Conservation (phyloP, 2,329 filamentous ascomycete genomes). For the Falciphora oryzae region DNA sequence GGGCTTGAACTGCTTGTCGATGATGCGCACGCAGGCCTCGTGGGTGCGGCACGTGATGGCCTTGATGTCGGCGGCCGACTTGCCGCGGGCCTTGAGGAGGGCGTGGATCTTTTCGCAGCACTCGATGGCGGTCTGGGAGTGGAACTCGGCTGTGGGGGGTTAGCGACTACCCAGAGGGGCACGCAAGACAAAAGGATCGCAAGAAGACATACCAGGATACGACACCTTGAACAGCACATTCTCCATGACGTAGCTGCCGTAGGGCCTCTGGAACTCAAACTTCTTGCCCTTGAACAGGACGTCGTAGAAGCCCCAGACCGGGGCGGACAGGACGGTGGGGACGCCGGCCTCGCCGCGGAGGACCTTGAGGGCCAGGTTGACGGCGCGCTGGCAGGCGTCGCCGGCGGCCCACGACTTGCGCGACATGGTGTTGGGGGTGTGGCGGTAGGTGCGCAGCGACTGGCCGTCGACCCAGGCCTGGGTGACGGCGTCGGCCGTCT, state of each 20-base stretch:
- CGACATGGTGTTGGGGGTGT: slow-evolving; percentile 99
- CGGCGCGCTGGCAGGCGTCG: slow-evolving; percentile 93
- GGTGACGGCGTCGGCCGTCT: slow-evolving; percentile 92
- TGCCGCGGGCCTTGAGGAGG: slow-evolving; percentile 76
- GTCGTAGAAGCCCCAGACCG: slow-evolving; percentile 97
- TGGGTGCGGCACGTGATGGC: slow-evolving; percentile 90
- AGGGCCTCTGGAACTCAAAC: slow-evolving; percentile 93
- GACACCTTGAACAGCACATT: slow-evolving; percentile 99
- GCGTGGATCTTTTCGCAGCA: slow-evolving; percentile 83
- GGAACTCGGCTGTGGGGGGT: slow-evolving; percentile 77
- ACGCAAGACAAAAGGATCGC: no score
- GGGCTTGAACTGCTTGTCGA: slow-evolving; percentile 99
- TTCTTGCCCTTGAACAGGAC: slow-evolving; percentile 94
- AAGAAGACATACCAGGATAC: slow-evolving; percentile 66
- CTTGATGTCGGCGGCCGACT: slow-evolving; percentile 92
- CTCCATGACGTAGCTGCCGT: slow-evolving; percentile 99
- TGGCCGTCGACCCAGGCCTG: slow-evolving; percentile 98
- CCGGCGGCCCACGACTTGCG: slow-evolving; percentile 98
- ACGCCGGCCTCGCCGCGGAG: slow-evolving; percentile 86
- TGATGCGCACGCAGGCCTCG: slow-evolving; percentile 97
- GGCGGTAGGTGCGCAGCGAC: slow-evolving; percentile 91
- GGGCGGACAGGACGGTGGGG: slow-evolving; percentile 86
- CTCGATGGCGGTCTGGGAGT: slow-evolving; percentile 97
- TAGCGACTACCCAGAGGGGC: no score
- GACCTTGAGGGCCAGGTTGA: slow-evolving; percentile 87